Percentiles rank a stretch among this genome's conserved stretches.
Conservation (phyloP, 192 early-diverging fungal genomes). For the Backusella macrospora region DNA sequence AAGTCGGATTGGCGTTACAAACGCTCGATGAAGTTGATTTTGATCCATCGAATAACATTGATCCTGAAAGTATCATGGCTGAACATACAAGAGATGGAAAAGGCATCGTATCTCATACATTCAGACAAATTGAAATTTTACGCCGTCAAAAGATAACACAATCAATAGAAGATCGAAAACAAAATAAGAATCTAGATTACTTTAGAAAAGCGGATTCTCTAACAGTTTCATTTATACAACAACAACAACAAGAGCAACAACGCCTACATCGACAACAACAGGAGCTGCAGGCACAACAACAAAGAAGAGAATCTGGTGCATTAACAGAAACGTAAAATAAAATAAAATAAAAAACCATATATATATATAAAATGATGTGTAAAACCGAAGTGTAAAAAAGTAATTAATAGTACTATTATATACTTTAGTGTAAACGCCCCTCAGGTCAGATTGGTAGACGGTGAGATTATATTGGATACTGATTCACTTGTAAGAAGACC, state of each 20-base stretch:
- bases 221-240: neutral
- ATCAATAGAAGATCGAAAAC: neutral
- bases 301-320: neutral
- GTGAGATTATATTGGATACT: constrained; percentile 39
- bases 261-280: too few species aligned
- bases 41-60: constrained; percentile 12
- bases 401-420: too few species aligned
- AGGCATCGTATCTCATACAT: constrained; percentile 32
- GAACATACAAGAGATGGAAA: constrained; percentile 26
- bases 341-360: too few species aligned
- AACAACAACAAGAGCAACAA: constrained; percentile 5
- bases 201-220: neutral
- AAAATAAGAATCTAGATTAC: neutral
- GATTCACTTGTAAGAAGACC: constrained; percentile 27
- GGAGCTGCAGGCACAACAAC: too few species aligned
- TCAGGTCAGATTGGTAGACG: constrained; percentile 40
- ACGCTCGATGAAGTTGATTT: constrained; percentile 31
- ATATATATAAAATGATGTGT: too few species aligned
- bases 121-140: constrained; percentile 24
- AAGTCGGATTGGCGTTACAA: neutral
- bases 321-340: neutral
- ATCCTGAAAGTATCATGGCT: constrained; percentile 26
- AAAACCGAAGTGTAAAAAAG: too few species aligned
- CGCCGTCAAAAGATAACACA: neutral
- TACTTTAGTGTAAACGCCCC: constrained; percentile 24